Conservation (phyloP, 306 rosid species). For the Prunus dulcis region DNA sequence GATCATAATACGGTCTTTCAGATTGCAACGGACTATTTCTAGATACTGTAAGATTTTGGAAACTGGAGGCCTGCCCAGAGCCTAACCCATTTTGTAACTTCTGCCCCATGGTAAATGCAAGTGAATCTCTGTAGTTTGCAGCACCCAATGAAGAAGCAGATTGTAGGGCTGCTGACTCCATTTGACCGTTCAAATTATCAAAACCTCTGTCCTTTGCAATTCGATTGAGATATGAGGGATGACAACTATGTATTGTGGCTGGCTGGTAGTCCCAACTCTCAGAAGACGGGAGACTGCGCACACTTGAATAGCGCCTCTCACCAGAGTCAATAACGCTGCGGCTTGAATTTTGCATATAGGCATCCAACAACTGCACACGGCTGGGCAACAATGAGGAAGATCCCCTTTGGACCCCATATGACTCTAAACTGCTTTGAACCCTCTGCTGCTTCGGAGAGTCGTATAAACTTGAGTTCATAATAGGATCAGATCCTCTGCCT, state of each 20-base stretch:
- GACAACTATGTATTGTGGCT: slow-evolving; percentile 77
- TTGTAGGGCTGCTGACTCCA: slow-evolving; percentile 42
- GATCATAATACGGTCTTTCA: slow-evolving; percentile 55
- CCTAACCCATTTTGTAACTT: slow-evolving; percentile 65
- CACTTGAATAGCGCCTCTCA: slow-evolving; percentile 68
- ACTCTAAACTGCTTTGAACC: slow-evolving; percentile 54
- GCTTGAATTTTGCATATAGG: slow-evolving; percentile 49
- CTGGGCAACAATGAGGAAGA: slow-evolving; percentile 50
- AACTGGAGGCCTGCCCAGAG: slow-evolving; percentile 53
- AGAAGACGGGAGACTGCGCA: slow-evolving; percentile 60
- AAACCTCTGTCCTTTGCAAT: slow-evolving; percentile 48
- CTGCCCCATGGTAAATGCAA: slow-evolving; percentile 59
- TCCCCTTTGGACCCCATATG: slow-evolving; percentile 57
- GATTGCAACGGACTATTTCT: slow-evolving; percentile 54
- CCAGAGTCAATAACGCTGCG: slow-evolving; percentile 38
- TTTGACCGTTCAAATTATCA: slow-evolving; percentile 47
- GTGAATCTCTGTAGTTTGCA: slow-evolving; percentile 53
- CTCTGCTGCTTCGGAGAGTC: slow-evolving; percentile 56
- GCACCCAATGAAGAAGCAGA: slow-evolving; percentile 48
- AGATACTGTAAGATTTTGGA: slow-evolving; percentile 44
- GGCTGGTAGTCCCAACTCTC: slow-evolving; percentile 75
- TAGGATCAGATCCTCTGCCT: slow-evolving; percentile 48
- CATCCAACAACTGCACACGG: slow-evolving; percentile 46
- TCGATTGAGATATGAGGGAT: slow-evolving; percentile 52
- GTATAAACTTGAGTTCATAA: slow-evolving; percentile 40